Evolutionary conservation across 805 yeast species (phyloP), one percentile per base, ranked within the genome.

Genomic region (Candida arabinofermentans): DNA sequence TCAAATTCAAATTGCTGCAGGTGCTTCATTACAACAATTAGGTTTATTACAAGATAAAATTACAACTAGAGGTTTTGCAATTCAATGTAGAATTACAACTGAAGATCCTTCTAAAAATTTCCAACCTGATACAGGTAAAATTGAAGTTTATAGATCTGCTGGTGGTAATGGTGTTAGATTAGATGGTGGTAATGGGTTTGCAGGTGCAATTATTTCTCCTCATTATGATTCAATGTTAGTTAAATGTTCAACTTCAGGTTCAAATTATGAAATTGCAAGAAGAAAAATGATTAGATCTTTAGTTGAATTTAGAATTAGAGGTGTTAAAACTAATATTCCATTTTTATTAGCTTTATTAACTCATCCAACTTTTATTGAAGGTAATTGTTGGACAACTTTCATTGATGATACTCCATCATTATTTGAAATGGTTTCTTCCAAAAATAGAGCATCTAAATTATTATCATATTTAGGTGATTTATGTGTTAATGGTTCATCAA

Each of bases 131-230:
- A 93, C 98, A 3, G 99, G 99, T 63, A 89, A 90, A 68, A 85
- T 91, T 57, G 99, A 91, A 67, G 99, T 91, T 35, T 91, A 91
- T 74, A 81, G 98, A 66, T 89, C 97, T 35, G 87, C 98, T 18
- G 99, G 99, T 69, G 99, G 99, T 74, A 93, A 93, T 62, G 99
- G 99, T 66, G 97, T 93, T 36, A 83, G 99, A 72, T 76, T 93
- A 55, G 99, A 91, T 60, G 99, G 99, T 71, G 98, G 98, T 70
- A 91, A 91, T 64, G 97, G 96, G 3, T 91, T 88, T 65, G 95
- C 96, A 10, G 99, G 99, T 50, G 86, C 97, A 18, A 81, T 93
- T 52, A 93, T 91, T 54, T 83, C 96, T 26, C 99, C 99, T 32
- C 96, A 88, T 69, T 91, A 91, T 70, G 99, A 91, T 69, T 90